Percentiles rank a stretch among this genome's conserved stretches.
phyloP scores from a whole-genome alignment of 75 land plant genomes.

The Picea sitchensis region DNA sequence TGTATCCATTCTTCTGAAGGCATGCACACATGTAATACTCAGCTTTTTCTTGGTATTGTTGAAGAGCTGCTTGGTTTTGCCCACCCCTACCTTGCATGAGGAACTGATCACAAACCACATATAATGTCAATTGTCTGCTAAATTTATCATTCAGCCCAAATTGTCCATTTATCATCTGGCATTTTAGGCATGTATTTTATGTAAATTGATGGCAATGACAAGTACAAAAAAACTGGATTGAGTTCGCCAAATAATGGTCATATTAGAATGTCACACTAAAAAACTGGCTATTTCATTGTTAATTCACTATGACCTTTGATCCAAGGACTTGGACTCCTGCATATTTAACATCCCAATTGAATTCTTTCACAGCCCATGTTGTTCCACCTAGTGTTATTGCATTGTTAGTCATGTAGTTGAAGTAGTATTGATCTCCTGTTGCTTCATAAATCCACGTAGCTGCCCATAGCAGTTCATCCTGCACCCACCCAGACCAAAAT shows the following conservation, averaged over 20 bases:
- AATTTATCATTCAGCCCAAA: neutral
- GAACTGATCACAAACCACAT: constrained; percentile 21
- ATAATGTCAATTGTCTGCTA: neutral
- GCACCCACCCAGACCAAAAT: constrained; percentile 9
- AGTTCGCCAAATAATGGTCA: too few relatives aligned
- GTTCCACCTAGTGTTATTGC: constrained; percentile 57
- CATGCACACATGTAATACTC: constrained; percentile 38
- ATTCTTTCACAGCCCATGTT: constrained; percentile 53
- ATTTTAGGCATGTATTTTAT: neutral
- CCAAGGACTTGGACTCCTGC: constrained; percentile 63
- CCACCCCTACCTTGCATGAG: constrained; percentile 48
- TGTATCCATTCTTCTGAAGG: constrained; percentile 33
- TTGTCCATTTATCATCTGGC: neutral
- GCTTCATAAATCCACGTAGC: constrained; percentile 75
- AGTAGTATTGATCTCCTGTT: constrained; percentile 39
- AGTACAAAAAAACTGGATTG: too few relatives aligned
- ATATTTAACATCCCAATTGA: constrained; percentile 79
- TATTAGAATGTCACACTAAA: neutral
- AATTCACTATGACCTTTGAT: constrained; percentile 33
- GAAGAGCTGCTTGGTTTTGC: constrained; percentile 17
- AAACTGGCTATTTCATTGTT: neutral
- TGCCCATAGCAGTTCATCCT: constrained; percentile 81
- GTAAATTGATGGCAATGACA: too few relatives aligned
- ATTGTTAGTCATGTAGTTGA: constrained; percentile 55
- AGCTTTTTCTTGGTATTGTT: constrained; percentile 36